phyloP scores from a whole-genome alignment of 2,329 filamentous ascomycete species.

The Pseudocercospora vitis region DNA sequence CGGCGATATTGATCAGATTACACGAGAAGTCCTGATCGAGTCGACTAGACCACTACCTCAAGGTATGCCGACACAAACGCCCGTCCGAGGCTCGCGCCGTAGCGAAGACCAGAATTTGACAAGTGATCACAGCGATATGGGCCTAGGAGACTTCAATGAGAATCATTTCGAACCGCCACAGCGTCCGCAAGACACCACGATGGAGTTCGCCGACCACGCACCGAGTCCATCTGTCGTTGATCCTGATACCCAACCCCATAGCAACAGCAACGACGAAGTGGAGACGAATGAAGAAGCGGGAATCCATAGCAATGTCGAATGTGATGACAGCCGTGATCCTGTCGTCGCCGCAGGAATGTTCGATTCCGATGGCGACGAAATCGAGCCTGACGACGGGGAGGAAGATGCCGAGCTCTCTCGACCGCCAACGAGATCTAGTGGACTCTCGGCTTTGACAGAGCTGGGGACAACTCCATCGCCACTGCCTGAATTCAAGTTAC shows the following conservation, averaged over 20 bases:
- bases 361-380: conserved; percentile 3
- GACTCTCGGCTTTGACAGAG: background rate
- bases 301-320: background rate
- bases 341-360: background rate
- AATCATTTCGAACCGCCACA: too few species aligned
- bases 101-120: background rate
- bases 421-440: background rate
- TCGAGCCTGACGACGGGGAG: conserved; percentile 4
- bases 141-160: background rate
- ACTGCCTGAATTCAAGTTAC: background rate
- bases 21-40: conserved; percentile 22
- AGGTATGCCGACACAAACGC: conserved; percentile 22
- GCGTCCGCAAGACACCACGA: background rate
- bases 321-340: background rate
- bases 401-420: background rate
- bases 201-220: background rate
- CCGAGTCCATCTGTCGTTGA: background rate
- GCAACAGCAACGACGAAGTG: conserved; percentile 1
- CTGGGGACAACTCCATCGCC: background rate
- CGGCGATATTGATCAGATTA: conserved; percentile 22
- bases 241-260: conserved; percentile 7
- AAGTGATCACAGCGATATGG: background rate
- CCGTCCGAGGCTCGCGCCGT: background rate
- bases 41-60: conserved; percentile 24
- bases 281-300: background rate